Evolutionary conservation across 225 moss, liverwort and hornwort species (phyloP).

Genomic region (Pleurozium schreberi): DNA sequence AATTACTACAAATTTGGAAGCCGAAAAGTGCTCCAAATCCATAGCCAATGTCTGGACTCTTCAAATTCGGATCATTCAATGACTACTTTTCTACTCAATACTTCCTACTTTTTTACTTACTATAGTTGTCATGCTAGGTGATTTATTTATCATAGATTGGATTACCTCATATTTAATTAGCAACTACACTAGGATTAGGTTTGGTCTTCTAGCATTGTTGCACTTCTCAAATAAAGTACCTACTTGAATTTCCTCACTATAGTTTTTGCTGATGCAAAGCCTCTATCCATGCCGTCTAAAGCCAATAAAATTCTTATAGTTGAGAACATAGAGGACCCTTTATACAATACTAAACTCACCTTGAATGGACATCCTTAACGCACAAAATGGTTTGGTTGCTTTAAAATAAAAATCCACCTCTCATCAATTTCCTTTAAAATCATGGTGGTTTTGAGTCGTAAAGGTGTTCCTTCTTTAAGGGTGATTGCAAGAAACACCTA

Average conservation of each 20-base stretch:
- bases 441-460: neutral
- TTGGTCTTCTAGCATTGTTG: neutral
- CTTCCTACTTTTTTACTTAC: no score
- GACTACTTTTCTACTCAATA: no score
- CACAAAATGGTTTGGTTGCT: neutral
- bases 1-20: no score
- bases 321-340: rapidly evolving
- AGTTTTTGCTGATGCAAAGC: neutral
- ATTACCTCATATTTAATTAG: neutral
- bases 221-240: neutral
- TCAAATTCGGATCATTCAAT: no score
- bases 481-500: no score
- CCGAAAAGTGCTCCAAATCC: no score
- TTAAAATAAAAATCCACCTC: neutral
- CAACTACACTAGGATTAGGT: rapidly evolving
- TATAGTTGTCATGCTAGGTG: neutral
- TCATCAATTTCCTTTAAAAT: neutral
- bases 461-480: neutral
- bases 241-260: neutral
- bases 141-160: no score
- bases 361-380: neutral
- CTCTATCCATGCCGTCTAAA: rapidly evolving
- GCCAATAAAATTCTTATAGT: no score
- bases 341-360: neutral
- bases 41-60: no score